Evolutionary conservation across 345 rosid genomes (phyloP), one percentile per base, ranked within the genome.

Genomic region (Acer negundo): DNA sequence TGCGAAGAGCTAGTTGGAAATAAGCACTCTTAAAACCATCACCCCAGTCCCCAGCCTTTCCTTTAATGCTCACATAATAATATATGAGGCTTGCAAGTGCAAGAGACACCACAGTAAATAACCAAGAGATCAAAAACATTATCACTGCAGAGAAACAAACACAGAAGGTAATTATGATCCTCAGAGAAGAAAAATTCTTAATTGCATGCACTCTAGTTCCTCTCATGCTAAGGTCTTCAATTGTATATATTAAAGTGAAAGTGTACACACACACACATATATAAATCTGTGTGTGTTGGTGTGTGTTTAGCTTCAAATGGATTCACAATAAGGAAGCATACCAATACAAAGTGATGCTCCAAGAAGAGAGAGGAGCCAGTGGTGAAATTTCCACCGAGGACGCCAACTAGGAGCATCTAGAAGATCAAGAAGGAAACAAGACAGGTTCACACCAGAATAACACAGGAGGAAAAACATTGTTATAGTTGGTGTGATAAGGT

Each of bases 391-490:
- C 98, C 99, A 97, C 81, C 99, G 90, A 63, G 98, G 99, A 75
- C 97, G 98, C 99, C 99, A 97, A 83, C 99, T 97, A 67, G 99
- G 99, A 83, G 99, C 98, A 90, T 97, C 99, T 56, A 97, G 91
- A 88, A 97, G 95, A 86, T 97, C 99, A 65, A 97, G 87, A 80
- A 97, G 98, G 90, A 97, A 97, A 89, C 99, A 97, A 74, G 98
- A 97, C 89, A 97, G 85, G 87, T 97, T 97, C 80, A 97, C 99
- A 61, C 99, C 99, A 64, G 94, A 38, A 86, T 97, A 97, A 81
- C 99, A 97, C 70, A 97, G 85, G 70, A 94, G 97, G 88, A 86
- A 94, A 87, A 97, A 97, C 99, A 97, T 97, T 70, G 99, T 94
- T 84, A 94, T 81, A 55, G 98, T 90, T 12, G 98, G 99, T 23